Evolutionary conservation across 2,329 filamentous ascomycete species (phyloP).

Genomic region (Apiospora malaysiana): DNA sequence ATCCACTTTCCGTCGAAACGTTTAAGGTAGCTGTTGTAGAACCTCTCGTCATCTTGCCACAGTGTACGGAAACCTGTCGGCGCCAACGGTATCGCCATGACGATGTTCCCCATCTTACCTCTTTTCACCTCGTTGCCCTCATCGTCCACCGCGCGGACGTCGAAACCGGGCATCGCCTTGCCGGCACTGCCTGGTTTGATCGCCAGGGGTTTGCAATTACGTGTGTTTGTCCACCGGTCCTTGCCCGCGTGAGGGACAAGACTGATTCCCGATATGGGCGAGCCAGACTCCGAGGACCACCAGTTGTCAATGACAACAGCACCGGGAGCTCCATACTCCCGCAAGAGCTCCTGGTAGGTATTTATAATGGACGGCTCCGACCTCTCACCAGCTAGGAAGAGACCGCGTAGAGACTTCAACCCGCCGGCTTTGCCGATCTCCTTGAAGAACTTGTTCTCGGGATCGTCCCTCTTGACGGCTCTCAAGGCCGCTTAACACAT

Average conservation of each 20-base stretch:
- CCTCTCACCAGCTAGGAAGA: slow-evolving; percentile 89
- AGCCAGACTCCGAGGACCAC: slow-evolving; percentile 66
- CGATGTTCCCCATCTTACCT: slow-evolving; percentile 89
- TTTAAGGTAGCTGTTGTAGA: slow-evolving; percentile 84
- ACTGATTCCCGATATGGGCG: slow-evolving; percentile 62
- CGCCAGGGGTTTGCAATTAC: slow-evolving; percentile 49
- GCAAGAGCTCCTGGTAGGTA: slow-evolving; percentile 78
- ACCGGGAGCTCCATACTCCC: slow-evolving; percentile 67
- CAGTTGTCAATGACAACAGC: slow-evolving; percentile 65
- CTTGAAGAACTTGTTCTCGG: slow-evolving; percentile 70
- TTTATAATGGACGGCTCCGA: slow-evolving; percentile 86
- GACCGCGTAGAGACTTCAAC: slow-evolving; percentile 70
- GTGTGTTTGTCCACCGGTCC: slow-evolving; percentile 52
- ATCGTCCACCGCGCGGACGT: slow-evolving; percentile 85
- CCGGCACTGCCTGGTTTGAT: slow-evolving; percentile 88
- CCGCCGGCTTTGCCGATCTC: slow-evolving; percentile 70
- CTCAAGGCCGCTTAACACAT: slow-evolving; percentile 68
- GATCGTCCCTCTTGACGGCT: slow-evolving; percentile 86
- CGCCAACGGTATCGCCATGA: slow-evolving; percentile 80
- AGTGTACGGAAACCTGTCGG: slow-evolving; percentile 86
- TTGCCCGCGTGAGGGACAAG: slow-evolving; percentile 63
- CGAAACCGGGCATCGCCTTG: slow-evolving; percentile 90
- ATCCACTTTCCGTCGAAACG: slow-evolving; percentile 83
- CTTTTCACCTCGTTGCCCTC: slow-evolving; percentile 71
- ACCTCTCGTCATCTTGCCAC: slow-evolving; percentile 85